Conservation (phyloP, 805 yeast species). For the Pichia scutulata region DNA sequence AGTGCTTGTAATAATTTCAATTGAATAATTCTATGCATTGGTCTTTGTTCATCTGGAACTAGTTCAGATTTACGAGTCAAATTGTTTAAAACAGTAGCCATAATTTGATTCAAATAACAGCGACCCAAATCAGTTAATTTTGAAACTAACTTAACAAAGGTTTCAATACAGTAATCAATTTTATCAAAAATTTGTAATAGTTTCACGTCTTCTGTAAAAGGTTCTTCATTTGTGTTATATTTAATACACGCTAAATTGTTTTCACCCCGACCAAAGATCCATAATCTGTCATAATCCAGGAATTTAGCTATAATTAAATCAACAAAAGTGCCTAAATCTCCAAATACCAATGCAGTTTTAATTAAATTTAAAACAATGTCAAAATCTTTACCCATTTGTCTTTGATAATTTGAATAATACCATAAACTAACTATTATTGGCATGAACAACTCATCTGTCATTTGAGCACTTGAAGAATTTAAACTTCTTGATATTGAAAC, state of each 20-base stretch:
- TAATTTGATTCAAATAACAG: slow-evolving; percentile 39
- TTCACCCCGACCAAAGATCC: slow-evolving; percentile 38
- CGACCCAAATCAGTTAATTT: slow-evolving; percentile 40
- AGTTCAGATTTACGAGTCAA: slow-evolving; percentile 41
- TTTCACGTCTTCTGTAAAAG: not conserved
- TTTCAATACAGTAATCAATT: slow-evolving; percentile 33
- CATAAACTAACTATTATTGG: slow-evolving; percentile 31
- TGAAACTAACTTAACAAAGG: slow-evolving; percentile 24
- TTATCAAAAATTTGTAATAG: slow-evolving; percentile 30
- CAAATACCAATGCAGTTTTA: slow-evolving; percentile 24
- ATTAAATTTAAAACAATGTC: slow-evolving; percentile 33
- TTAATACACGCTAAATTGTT: slow-evolving; percentile 27
- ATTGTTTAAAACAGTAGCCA: slow-evolving; percentile 45
- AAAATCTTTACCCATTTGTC: slow-evolving; percentile 24
- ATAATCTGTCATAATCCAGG: slow-evolving; percentile 26
- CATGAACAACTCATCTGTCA: slow-evolving; percentile 28
- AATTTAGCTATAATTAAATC: slow-evolving; percentile 13
- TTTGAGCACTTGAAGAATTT: slow-evolving; percentile 27
- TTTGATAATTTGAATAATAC: slow-evolving; percentile 37
- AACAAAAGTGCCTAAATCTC: slow-evolving; percentile 13
- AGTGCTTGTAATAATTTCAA: slow-evolving; percentile 58
- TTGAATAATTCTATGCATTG: slow-evolving; percentile 50
- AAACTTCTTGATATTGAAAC: slow-evolving; percentile 45
- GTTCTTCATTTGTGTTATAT: slow-evolving; percentile 8
- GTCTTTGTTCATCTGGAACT: slow-evolving; percentile 33